Conservation (phyloP, 2,329 filamentous ascomycete species). For the Blumeria hordei region DNA sequence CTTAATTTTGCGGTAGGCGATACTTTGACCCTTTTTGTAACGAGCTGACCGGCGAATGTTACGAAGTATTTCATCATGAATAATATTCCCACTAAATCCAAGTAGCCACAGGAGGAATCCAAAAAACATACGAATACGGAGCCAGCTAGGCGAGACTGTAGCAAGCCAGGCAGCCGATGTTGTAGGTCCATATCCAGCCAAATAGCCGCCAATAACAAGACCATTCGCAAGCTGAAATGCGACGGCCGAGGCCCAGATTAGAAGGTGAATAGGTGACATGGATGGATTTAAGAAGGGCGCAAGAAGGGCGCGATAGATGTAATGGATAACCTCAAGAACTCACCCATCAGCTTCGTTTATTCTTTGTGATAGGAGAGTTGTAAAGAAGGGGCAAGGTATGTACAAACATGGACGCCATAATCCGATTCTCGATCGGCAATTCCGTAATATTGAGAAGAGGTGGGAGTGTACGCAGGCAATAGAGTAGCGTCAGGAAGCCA, state of each 20-base stretch:
- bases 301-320: conserved; percentile 68
- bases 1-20: conserved; percentile 19
- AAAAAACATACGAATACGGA: neutral
- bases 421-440: conserved; percentile 56
- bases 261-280: conserved; percentile 69
- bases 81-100: conserved; percentile 60
- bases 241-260: conserved; percentile 39
- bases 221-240: conserved; percentile 65
- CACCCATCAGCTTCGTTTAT: neutral
- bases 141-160: neutral
- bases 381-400: conserved; percentile 1
- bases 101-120: conserved; percentile 56
- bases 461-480: conserved; percentile 50
- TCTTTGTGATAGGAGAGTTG: neutral
- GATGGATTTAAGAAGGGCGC: conserved; percentile 65
- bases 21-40: conserved; percentile 25
- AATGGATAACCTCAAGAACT: conserved; percentile 44
- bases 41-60: conserved; percentile 56
- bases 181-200: conserved; percentile 55
- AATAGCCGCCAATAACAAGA: conserved; percentile 52
- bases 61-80: conserved; percentile 72
- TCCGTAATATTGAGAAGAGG: conserved; percentile 27
- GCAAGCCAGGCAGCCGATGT: conserved; percentile 28
- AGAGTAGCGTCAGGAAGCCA: conserved; percentile 53
- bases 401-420: conserved; percentile 43